Evolutionary conservation across 1,139 yeast species (phyloP).

Genomic region (Blastobotrys illinoisensis): DNA sequence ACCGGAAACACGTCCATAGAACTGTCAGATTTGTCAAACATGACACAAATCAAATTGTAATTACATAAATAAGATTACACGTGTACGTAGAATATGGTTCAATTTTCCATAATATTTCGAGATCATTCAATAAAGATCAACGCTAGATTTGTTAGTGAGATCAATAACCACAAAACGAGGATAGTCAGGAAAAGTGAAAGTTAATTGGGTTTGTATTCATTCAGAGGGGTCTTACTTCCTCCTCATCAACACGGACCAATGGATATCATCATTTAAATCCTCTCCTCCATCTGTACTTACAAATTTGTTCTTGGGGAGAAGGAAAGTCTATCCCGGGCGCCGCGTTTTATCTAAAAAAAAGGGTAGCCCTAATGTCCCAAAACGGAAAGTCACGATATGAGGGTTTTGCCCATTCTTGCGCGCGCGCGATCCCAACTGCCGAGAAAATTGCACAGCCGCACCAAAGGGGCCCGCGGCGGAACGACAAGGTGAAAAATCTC

Average conservation of each 20-base stretch:
- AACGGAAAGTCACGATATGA: not conserved
- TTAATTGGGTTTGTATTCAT: conserved; percentile 32
- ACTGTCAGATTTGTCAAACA: too few relatives aligned
- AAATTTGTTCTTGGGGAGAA: not conserved
- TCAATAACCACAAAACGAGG: not conserved
- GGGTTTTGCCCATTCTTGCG: not conserved
- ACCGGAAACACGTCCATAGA: too few relatives aligned
- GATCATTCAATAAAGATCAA: too few relatives aligned
- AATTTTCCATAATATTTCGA: too few relatives aligned
- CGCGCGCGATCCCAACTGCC: not conserved
- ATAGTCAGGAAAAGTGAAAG: conserved; percentile 14
- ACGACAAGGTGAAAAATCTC: not conserved
- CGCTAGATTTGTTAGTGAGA: too few relatives aligned
- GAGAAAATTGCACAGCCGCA: not conserved
- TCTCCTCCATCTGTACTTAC: conserved; percentile 9
- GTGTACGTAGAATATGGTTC: too few relatives aligned
- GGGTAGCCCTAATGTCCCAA: conserved; percentile 2
- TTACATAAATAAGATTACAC: too few relatives aligned
- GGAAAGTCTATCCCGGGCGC: not conserved
- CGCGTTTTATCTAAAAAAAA: not conserved
- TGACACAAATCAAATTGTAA: too few relatives aligned
- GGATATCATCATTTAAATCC: conserved; percentile 29
- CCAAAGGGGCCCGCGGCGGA: not conserved
- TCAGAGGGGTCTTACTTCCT: conserved; percentile 37
- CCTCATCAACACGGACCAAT: conserved; percentile 41